Base-by-base conservation (phyloP, 2,329 filamentous ascomycete genomes). In the Penicillium decumbens region DNA sequence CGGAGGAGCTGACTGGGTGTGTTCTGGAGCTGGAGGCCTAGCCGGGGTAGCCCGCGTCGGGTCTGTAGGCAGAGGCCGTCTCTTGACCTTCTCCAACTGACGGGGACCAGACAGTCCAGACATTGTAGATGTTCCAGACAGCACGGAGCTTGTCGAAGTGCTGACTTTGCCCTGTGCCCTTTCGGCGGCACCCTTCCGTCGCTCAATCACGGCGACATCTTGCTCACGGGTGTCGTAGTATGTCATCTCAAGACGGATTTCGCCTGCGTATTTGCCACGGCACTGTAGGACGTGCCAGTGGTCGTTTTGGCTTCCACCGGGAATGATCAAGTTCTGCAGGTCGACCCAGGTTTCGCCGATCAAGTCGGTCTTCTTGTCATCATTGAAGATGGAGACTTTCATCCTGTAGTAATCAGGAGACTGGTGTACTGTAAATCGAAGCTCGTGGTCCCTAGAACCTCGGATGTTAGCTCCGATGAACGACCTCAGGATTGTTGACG, bases 291-390 rank as follows among this genome's bases (percentile, higher is more conserved):
- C 84, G 67, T 96, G 91, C 93, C 93, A 98, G 47, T 89, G 77
- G 70, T 98, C 93, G 65, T 81, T 90, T 72, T 96, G 89, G n/a
- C 93, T 91, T 42, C 93, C 93, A 41, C 93, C 91, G 1, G 84
- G 77, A 18, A 91, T 79, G 55, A 98, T 81, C 61, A 98, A 87
- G 59, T 83, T 80, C 59, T 84, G 83, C 51, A 98, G 77, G 64
- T 88, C 87, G 50, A 97, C 82, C 85, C 89, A 96, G 6, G 88
- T 84, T 72, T 98, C 93, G 57, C 93, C 93, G 62, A 98, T 96
- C 57, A 98, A 72, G 59, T 98, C 93, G 0, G 92, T 97, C 75
- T 87, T 95, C 76, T 96, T 97, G 73, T 98, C 93, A 64, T 98
- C 93, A 67, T 95, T 96, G 75, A 98, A 98, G 5, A 97, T 82